These are phyloP conservation scores for Solioccasus polychromus DNA, from an alignment of 768 basidiomycete genomes.

Conservation along the genomic window DNA sequence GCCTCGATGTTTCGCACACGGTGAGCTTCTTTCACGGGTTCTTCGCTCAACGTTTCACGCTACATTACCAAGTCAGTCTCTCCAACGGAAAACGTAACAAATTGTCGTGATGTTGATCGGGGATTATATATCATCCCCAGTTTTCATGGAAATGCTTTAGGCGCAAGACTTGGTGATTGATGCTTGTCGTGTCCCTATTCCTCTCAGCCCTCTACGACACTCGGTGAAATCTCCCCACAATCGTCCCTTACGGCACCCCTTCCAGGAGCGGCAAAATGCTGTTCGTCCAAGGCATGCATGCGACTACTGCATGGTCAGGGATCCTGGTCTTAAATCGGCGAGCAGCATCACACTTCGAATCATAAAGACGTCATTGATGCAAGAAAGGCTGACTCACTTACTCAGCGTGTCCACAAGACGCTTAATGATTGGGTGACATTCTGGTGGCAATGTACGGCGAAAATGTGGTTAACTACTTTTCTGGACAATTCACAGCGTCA, in stretches of 20 bases:
- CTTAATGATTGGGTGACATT: constrained; percentile 13
- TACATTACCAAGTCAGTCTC: too few relatives aligned
- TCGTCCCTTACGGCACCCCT: neutral
- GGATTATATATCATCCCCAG: too few relatives aligned
- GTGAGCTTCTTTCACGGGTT: too few relatives aligned
- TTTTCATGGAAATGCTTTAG: too few relatives aligned
- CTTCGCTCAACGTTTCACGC: too few relatives aligned
- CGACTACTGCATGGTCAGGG: constrained; percentile 17
- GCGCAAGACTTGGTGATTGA: neutral
- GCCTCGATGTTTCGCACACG: too few relatives aligned
- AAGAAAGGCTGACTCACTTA: constrained; percentile 9
- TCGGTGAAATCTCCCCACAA: neutral
- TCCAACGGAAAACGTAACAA: too few relatives aligned
- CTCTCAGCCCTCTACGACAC: too few relatives aligned
- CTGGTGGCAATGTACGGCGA: constrained; percentile 5
- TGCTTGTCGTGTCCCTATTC: neutral
- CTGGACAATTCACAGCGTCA: neutral
- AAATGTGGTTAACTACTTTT: constrained; percentile 4
- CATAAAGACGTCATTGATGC: constrained; percentile 10
- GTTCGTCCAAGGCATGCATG: constrained; percentile 7
- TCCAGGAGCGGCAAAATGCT: neutral
- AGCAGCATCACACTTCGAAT: constrained; percentile 7
- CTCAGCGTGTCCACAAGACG: constrained; percentile 12
- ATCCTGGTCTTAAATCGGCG: neutral
- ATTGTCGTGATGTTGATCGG: too few relatives aligned